Conservation (phyloP, 2,329 filamentous ascomycete genomes). For the Curvularia spicifera region DNA sequence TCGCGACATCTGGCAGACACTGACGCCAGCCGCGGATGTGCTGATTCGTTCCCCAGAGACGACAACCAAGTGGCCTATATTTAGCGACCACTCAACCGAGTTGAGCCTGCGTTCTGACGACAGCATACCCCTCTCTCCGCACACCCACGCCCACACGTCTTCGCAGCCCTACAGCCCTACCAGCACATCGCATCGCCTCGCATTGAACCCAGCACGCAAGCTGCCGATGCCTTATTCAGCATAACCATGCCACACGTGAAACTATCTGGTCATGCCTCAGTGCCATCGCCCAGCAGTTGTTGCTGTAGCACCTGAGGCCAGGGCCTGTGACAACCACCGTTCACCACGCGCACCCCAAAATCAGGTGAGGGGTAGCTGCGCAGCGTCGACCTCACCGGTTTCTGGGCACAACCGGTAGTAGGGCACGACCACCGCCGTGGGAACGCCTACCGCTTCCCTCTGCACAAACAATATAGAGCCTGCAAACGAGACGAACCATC, state of each 20-base stretch:
- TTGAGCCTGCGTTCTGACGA: constrained; percentile 28
- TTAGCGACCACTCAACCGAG: constrained; percentile 27
- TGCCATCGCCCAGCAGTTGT: constrained; percentile 14
- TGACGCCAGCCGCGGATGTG: constrained; percentile 2
- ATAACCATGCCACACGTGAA: constrained; percentile 22
- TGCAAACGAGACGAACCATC: constrained; percentile 4
- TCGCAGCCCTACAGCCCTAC: constrained; percentile 33
- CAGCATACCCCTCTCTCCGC: constrained; percentile 10
- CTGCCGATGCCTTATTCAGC: constrained; percentile 15
- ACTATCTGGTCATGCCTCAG: constrained; percentile 20
- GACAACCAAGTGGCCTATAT: constrained; percentile 31
- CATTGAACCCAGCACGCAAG: constrained; percentile 12
- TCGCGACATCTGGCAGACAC: constrained; percentile 9
- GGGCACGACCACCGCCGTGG: constrained; percentile 24
- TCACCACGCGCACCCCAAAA: constrained; percentile 20
- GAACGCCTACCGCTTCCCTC: constrained; percentile 16
- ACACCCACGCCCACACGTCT: background rate
- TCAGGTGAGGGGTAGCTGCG: constrained; percentile 13
- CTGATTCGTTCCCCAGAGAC: constrained; percentile 10
- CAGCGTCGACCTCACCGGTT: constrained; percentile 21
- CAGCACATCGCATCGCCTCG: constrained; percentile 20
- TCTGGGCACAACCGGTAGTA: constrained; percentile 22
- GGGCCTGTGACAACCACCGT: constrained; percentile 23
- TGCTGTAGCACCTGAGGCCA: constrained; percentile 15
- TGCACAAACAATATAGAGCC: background rate